A percentile compares a stretch with the other conserved stretches of the same genome.
Evolutionary conservation across 352 stramenopile species (phyloP).

Genomic region (Halophytophthora polymorphica): DNA sequence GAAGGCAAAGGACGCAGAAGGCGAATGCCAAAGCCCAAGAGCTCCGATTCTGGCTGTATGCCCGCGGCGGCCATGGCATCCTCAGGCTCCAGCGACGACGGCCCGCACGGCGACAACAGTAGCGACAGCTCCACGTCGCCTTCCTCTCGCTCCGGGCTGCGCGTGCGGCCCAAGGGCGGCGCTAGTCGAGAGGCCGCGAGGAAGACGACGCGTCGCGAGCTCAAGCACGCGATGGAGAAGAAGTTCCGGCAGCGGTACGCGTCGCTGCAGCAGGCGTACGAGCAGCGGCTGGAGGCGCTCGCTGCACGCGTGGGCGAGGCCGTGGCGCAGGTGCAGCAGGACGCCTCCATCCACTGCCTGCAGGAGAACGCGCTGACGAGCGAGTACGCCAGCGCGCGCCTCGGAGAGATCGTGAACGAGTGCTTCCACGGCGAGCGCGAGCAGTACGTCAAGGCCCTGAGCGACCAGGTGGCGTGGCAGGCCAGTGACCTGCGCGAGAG

Average conservation of each 20-base stretch:
- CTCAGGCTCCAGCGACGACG: background rate
- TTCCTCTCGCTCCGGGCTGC: slow-evolving; percentile 10
- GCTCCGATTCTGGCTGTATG: too few relatives aligned
- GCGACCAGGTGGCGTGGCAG: slow-evolving; percentile 69
- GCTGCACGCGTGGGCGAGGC: slow-evolving; percentile 46
- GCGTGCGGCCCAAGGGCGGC: slow-evolving; percentile 14
- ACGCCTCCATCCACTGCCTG: slow-evolving; percentile 59
- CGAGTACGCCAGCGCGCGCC: slow-evolving; percentile 55
- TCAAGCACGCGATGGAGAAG: slow-evolving; percentile 59
- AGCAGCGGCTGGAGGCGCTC: slow-evolving; percentile 61
- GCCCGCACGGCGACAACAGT: background rate
- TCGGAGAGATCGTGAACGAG: slow-evolving; percentile 67
- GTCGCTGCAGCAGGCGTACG: slow-evolving; percentile 67
- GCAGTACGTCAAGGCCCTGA: slow-evolving; percentile 69
- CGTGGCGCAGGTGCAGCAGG: slow-evolving; percentile 50
- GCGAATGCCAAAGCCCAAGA: too few relatives aligned
- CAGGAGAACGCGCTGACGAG: slow-evolving; percentile 61
- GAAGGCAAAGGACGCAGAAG: too few relatives aligned
- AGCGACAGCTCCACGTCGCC: slow-evolving; percentile 10
- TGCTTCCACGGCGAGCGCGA: slow-evolving; percentile 67
- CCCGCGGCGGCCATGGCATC: too few relatives aligned
- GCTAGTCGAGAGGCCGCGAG: slow-evolving; percentile 4
- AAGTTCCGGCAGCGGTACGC: slow-evolving; percentile 72
- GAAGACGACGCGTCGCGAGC: slow-evolving; percentile 20
- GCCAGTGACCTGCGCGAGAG: slow-evolving; percentile 56